Conservation (phyloP, 345 rosid species). For the Rubroshorea leprosula region DNA sequence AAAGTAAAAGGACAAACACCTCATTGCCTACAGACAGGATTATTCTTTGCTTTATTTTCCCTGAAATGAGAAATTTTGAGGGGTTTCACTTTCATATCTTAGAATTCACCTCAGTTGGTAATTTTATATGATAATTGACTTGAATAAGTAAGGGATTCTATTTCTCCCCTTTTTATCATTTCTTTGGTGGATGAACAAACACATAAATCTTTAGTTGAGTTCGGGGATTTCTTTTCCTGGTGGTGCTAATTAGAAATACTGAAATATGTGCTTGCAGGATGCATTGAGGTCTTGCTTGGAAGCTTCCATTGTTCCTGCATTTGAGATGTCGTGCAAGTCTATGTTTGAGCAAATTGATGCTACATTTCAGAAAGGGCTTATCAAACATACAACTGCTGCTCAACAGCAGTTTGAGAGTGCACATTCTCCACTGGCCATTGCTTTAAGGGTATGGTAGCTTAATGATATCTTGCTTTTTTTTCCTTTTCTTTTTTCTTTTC, state of each 20-base stretch:
- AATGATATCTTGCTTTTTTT: neutral
- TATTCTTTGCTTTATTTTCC: too few species aligned
- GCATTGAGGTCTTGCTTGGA: slow-evolving; percentile 57
- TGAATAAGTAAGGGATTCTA: neutral
- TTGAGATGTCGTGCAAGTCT: slow-evolving; percentile 71
- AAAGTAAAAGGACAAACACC: too few species aligned
- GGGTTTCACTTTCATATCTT: too few species aligned
- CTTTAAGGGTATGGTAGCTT: slow-evolving; percentile 45
- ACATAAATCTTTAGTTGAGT: neutral
- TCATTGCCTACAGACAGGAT: too few species aligned
- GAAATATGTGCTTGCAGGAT: slow-evolving; percentile 39
- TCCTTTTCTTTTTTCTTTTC: too few species aligned
- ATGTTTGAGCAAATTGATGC: slow-evolving; percentile 71
- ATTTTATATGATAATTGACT: neutral
- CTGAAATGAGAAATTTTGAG: too few species aligned
- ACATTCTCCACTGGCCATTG: slow-evolving; percentile 52
- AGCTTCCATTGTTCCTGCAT: slow-evolving; percentile 61
- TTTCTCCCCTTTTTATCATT: neutral
- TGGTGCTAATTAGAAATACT: slow-evolving; percentile 9
- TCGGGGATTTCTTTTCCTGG: neutral
- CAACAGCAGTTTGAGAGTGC: slow-evolving; percentile 68
- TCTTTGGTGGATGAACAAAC: neutral
- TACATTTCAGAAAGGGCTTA: slow-evolving; percentile 53
- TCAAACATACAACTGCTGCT: slow-evolving; percentile 46
- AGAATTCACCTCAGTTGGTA: too few species aligned